A percentile compares a stretch with the other conserved stretches of the same genome.
Conservation (phyloP, 768 basidiomycete genomes). For the Tylopilus sp. region DNA sequence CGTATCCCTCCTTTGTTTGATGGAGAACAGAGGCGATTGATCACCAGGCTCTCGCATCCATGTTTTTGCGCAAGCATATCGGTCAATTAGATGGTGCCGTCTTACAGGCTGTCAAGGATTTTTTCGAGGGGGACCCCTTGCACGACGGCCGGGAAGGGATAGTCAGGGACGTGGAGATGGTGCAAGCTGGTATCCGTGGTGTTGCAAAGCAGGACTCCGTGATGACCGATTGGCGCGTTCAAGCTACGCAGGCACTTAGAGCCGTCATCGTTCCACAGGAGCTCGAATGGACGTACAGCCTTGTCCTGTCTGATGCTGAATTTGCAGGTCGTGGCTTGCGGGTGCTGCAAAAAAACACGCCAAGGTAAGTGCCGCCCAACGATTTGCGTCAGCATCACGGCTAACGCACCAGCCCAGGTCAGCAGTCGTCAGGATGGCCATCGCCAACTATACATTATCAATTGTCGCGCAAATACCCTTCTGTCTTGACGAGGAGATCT, state of each 20-base stretch:
- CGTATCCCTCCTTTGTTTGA: conserved; percentile 12
- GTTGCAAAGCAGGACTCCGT: background rate
- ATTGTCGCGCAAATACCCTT: conserved; percentile 11
- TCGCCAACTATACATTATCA: conserved; percentile 23
- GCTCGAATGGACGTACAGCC: conserved; percentile 55
- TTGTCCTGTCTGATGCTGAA: conserved; percentile 37
- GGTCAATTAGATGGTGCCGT: conserved; percentile 25
- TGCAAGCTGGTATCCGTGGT: background rate
- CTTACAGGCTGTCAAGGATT: conserved; percentile 20
- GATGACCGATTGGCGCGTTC: conserved; percentile 18
- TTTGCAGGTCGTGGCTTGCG: conserved; percentile 43
- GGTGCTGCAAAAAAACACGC: conserved; percentile 41
- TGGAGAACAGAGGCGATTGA: conserved; percentile 3
- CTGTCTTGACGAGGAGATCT: conserved; percentile 2
- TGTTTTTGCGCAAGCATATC: conserved; percentile 33
- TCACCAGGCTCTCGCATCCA: conserved; percentile 19
- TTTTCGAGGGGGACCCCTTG: conserved; percentile 17
- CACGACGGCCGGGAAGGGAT: conserved; percentile 14
- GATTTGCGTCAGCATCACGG: conserved; percentile 1
- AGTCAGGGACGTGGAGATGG: conserved; percentile 11
- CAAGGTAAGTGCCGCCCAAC: conserved; percentile 29
- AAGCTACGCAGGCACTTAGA: conserved; percentile 30
- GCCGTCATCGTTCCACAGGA: conserved; percentile 44
- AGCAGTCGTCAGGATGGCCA: conserved; percentile 12
- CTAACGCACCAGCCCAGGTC: conserved; percentile 16